These are phyloP conservation scores for Phlegmacium glaucopus DNA, from an alignment of 768 basidiomycete genomes.

Conservation along the genomic window DNA sequence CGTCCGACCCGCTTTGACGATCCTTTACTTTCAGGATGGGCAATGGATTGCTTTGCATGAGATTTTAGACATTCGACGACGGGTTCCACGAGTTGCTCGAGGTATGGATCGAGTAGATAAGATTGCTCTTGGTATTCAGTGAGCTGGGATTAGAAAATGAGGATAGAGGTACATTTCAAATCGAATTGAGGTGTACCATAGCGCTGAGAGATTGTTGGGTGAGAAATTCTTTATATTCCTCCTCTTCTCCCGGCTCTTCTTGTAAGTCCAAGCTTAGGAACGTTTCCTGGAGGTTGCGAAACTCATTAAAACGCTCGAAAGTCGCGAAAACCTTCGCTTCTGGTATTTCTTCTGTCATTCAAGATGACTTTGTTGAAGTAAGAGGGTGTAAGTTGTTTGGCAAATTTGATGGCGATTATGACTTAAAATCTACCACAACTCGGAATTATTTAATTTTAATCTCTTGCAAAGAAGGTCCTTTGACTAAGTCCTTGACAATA, in stretches of 20 bases:
- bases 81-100: constrained; percentile 77
- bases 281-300: constrained; percentile 45
- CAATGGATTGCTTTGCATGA: constrained; percentile 43
- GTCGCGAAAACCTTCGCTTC: constrained; percentile 45
- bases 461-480: no score
- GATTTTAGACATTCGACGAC: constrained; percentile 61
- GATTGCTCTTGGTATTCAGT: constrained; percentile 91
- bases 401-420: background rate
- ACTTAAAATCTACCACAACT: no score
- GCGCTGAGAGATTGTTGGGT: constrained; percentile 39
- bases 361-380: background rate
- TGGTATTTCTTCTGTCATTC: constrained; percentile 12
- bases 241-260: constrained; percentile 37
- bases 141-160: constrained; percentile 46
- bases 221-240: constrained; percentile 39
- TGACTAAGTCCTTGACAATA: background rate
- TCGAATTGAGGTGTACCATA: constrained; percentile 42
- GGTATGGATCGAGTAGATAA: constrained; percentile 85
- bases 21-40: constrained; percentile 21
- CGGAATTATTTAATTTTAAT: no score
- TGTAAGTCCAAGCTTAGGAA: constrained; percentile 49
- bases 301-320: constrained; percentile 63
- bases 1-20: constrained; percentile 43
- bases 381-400: background rate
- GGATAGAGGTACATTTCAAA: background rate